These are phyloP conservation scores for Ormosia emarginata DNA, from an alignment of 306 rosid genomes.

Conservation along the genomic window DNA sequence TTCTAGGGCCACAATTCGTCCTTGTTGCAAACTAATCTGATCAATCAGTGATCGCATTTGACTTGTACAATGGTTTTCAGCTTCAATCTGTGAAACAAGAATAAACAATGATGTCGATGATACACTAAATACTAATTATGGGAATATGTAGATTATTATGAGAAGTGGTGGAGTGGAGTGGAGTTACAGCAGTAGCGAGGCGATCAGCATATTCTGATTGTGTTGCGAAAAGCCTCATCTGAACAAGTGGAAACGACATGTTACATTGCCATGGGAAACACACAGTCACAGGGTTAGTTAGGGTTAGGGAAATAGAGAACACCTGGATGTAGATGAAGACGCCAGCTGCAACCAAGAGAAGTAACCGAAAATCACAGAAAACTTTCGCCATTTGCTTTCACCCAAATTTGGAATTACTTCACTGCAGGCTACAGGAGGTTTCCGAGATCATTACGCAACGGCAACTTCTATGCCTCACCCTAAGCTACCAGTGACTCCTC, in stretches of 20 bases:
- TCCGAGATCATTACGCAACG: neutral
- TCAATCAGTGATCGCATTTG: slow-evolving; percentile 73
- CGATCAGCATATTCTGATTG: slow-evolving; percentile 92
- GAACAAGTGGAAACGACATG: neutral
- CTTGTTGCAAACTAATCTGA: slow-evolving; percentile 89
- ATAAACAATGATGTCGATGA: neutral
- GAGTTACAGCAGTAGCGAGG: slow-evolving; percentile 81
- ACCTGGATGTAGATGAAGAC: slow-evolving; percentile 94
- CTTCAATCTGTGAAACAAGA: slow-evolving; percentile 56
- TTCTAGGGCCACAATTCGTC: slow-evolving; percentile 63
- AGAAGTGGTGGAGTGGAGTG: neutral
- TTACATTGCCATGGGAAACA: neutral
- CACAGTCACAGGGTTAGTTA: neutral
- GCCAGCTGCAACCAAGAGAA: slow-evolving; percentile 69
- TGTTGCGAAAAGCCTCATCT: slow-evolving; percentile 84
- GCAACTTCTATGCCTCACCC: neutral
- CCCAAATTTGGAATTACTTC: neutral
- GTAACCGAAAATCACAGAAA: slow-evolving; percentile 80
- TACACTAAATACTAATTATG: neutral
- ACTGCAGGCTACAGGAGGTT: neutral
- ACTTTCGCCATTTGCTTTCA: slow-evolving; percentile 49
- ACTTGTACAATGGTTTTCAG: slow-evolving; percentile 76
- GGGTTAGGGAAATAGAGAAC: slow-evolving; percentile 19
- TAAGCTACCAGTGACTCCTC: neutral
- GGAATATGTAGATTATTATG: neutral